A percentile compares a stretch with the other conserved stretches of the same genome.
Conservation (phyloP, 768 basidiomycete genomes). For the Boletus rufocinnamomeus region DNA sequence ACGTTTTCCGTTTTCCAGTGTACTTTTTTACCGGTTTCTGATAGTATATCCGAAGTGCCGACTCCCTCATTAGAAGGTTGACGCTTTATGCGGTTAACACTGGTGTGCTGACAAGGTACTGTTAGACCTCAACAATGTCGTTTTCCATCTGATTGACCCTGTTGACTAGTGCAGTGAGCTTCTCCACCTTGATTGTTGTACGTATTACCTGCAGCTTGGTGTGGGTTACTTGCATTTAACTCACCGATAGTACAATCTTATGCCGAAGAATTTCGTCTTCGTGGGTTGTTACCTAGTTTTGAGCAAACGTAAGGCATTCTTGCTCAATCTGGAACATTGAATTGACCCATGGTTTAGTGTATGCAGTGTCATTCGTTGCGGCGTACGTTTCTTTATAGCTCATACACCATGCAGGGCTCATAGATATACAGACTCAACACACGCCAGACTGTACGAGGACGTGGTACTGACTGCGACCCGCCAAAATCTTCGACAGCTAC, state of each 20-base stretch:
- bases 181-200: slow-evolving; percentile 58
- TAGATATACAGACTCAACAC: slow-evolving; percentile 55
- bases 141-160: background rate
- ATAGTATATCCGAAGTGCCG: slow-evolving; percentile 40
- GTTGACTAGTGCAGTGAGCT: slow-evolving; percentile 31
- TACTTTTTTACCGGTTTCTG: background rate
- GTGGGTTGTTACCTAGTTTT: slow-evolving; percentile 62
- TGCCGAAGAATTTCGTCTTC: slow-evolving; percentile 59
- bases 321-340: background rate
- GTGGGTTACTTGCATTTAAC: background rate
- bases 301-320: slow-evolving; percentile 54
- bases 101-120: slow-evolving; percentile 60
- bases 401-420: background rate
- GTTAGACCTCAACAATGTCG: background rate
- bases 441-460: slow-evolving; percentile 51
- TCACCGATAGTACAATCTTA: slow-evolving; percentile 52
- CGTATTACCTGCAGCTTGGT: slow-evolving; percentile 19
- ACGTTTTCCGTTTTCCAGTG: slow-evolving; percentile 16
- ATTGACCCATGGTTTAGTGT: slow-evolving; percentile 41
- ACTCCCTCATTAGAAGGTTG: slow-evolving; percentile 57
- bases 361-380: slow-evolving; percentile 65
- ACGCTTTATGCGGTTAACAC: slow-evolving; percentile 65
- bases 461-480: slow-evolving; percentile 51
- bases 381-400: slow-evolving; percentile 44
- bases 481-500: slow-evolving; percentile 27